phyloP scores from a whole-genome alignment of 495 filamentous ascomycete genomes.

The Penicillium crystallinum region DNA sequence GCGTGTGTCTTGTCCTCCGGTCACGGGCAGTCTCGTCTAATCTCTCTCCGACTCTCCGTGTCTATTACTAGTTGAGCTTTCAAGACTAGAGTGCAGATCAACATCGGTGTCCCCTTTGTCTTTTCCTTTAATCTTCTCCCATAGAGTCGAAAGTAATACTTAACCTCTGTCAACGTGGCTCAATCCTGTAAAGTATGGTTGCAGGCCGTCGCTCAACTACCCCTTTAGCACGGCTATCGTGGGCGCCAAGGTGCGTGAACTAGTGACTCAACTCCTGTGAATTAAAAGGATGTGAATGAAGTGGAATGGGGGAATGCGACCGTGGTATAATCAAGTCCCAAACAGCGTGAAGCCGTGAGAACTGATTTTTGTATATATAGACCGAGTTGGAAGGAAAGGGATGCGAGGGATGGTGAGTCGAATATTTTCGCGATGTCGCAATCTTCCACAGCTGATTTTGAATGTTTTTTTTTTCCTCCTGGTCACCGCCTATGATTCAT shows the following conservation, averaged over 20 bases:
- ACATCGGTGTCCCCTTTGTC: not conserved
- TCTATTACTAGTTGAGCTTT: not conserved
- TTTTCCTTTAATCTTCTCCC: too few species aligned
- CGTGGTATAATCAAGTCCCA: not conserved
- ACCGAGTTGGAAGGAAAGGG: conserved; percentile 14
- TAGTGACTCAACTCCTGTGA: not conserved
- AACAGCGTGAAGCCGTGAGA: not conserved
- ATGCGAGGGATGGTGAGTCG: conserved; percentile 30
- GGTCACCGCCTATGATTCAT: conserved; percentile 24
- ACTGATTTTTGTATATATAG: conserved; percentile 2
- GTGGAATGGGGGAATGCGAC: conserved; percentile 10
- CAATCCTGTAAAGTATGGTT: conserved; percentile 8
- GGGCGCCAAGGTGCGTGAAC: conserved; percentile 35
- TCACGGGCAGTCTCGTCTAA: not conserved
- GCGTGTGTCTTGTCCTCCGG: not conserved
- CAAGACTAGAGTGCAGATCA: not conserved
- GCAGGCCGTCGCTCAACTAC: conserved; percentile 7
- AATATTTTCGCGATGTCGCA: conserved; percentile 28
- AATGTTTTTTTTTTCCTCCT: conserved; percentile 2
- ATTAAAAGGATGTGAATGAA: not conserved
- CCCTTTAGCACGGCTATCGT: conserved; percentile 30
- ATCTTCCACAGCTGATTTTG: conserved; percentile 5
- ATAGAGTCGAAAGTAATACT: too few species aligned
- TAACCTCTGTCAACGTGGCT: not conserved
- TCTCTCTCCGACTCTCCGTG: not conserved